Evolutionary conservation across 129 eudicot genomes (phyloP), one percentile per base, ranked within the genome.

Genomic region (Gnaphalium uliginosum): DNA sequence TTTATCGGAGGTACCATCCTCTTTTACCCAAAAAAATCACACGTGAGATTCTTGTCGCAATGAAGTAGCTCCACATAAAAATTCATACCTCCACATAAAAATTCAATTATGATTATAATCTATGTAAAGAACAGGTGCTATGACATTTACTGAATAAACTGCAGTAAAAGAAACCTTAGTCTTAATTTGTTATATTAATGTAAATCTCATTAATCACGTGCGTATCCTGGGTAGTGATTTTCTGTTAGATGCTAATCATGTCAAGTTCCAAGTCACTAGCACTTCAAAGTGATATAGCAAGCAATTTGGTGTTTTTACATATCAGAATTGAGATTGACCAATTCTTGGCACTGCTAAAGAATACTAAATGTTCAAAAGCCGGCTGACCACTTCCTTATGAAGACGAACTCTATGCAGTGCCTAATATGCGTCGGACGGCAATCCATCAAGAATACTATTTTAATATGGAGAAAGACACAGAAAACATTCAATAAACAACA

Each of bases 371-470:
- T 35, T 21, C 2, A 23, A 23, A 6, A 72, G 67, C 67, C 67
- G 71, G 61, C 76, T 60, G 68, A 78, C 39, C 25, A 18, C 30
- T 54, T 56, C 67, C 54, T 13, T 72, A 59, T 32, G 56, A 35
- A 22, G 66, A 72, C 53, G 14, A 66, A 33, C 14, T 54, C 6
- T 62, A 53, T 14, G 1, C 18, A 11, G 53, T 51, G 22, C 35
- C 5, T 11, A 56, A 19, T 18, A 46, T 46, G 22, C 50, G 22
- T 68, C 57, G 43, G 67, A 57, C 68, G 76, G 76, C 76, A 56
- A 32, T 33, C 29, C 19, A 19, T 56, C 9, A 22, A 57, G 0
- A 30, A 66, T 66, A 2, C 17, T 50, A 32, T 35, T 17, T 14
- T 29, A 26, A 70, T 22, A 75, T 32, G 39, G 51, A 27, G 19